phyloP scores from a whole-genome alignment of 306 rosid genomes.

The Prunus mume region DNA sequence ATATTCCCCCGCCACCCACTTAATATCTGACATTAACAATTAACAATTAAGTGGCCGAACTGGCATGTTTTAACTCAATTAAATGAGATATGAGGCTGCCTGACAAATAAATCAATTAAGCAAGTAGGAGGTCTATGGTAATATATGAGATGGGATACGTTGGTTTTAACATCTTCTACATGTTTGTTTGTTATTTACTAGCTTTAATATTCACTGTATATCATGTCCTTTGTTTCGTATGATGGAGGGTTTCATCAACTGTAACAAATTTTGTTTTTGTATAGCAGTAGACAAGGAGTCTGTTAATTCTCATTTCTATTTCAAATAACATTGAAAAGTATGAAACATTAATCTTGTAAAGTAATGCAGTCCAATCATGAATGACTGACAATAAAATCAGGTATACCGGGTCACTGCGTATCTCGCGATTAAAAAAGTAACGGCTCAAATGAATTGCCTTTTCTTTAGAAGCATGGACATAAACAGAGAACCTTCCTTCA shows the following conservation, averaged over 20 bases:
- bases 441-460: constrained; percentile 86
- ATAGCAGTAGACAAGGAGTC: neutral
- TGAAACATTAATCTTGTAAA: neutral
- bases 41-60: neutral
- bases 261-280: neutral
- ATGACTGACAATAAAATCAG: neutral
- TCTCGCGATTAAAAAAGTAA: constrained; percentile 63
- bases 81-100: neutral
- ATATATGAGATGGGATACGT: neutral
- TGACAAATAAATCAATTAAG: neutral
- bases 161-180: neutral
- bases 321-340: neutral
- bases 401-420: constrained; percentile 85
- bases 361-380: neutral
- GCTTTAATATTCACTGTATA: neutral
- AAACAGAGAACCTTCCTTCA: constrained; percentile 92
- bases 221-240: neutral
- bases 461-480: constrained; percentile 87
- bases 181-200: neutral
- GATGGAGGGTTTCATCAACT: neutral
- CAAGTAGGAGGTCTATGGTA: neutral
- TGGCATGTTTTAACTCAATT: neutral
- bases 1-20: neutral
- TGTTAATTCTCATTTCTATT: neutral
- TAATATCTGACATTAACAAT: neutral